Evolutionary conservation across 1,284 basidiomycete species (phyloP).

Genomic region (Trichosporon coremiiforme): DNA sequence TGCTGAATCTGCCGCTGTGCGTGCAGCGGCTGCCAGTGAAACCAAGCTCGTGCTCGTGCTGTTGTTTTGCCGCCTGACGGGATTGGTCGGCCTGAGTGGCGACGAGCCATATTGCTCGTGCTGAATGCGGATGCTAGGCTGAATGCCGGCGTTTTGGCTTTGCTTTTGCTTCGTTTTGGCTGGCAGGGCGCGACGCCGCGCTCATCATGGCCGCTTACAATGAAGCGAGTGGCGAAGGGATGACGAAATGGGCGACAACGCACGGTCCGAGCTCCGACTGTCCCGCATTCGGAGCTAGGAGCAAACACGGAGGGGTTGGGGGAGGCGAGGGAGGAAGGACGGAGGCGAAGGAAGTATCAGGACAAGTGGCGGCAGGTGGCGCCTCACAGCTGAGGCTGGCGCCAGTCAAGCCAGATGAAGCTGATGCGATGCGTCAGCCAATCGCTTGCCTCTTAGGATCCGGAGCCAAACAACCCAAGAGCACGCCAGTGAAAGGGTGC

Average conservation of each 20-base stretch:
- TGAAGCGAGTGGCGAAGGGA: background rate
- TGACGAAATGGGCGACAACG: background rate
- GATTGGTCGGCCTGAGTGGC: too few species aligned
- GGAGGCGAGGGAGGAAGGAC: background rate
- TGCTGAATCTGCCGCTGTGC: background rate
- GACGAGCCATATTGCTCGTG: background rate
- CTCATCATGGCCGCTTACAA: background rate
- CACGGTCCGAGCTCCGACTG: background rate
- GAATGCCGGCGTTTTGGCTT: background rate
- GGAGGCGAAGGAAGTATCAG: too few species aligned
- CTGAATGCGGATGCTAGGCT: conserved; percentile 6
- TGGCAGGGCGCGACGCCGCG: too few species aligned
- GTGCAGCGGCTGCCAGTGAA: too few species aligned
- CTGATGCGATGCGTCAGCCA: conserved; percentile 1
- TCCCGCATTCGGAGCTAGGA: background rate
- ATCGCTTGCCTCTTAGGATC: too few species aligned
- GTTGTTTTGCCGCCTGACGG: too few species aligned
- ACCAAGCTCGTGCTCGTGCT: too few species aligned
- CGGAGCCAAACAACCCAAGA: too few species aligned
- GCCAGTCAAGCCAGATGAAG: too few species aligned
- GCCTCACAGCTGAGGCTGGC: too few species aligned
- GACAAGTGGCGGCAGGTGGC: background rate
- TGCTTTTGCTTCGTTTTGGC: too few species aligned
- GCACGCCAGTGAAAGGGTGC: background rate
- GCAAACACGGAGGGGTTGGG: too few species aligned